These are phyloP conservation scores for Naegleria lovaniensis DNA, from an alignment of 208 protist genomes.

Conservation along the genomic window DNA sequence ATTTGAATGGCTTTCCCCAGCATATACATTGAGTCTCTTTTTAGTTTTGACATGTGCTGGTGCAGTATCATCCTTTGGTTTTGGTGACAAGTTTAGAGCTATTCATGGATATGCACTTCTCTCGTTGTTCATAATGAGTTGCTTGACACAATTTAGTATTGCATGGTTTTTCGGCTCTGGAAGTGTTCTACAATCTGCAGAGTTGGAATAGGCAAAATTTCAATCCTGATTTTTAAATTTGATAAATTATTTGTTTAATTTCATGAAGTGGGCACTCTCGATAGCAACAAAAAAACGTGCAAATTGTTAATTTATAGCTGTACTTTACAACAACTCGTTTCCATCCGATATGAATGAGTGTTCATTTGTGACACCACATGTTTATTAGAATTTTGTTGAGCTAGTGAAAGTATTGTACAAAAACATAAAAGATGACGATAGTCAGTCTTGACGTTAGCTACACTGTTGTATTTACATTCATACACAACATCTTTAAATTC, in stretches of 20 bases:
- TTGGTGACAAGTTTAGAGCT: not conserved
- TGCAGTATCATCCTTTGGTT: slow-evolving; percentile 37
- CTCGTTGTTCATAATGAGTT: not conserved
- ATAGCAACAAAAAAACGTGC: too few species aligned
- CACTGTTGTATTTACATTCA: not conserved
- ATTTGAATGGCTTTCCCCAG: slow-evolving; percentile 46
- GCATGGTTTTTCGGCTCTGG: not conserved
- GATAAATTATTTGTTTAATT: too few species aligned
- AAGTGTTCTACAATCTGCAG: not conserved
- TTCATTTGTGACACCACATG: too few species aligned
- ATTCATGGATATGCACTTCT: not conserved
- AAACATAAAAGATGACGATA: too few species aligned
- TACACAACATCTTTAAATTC: not conserved
- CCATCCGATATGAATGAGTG: too few species aligned
- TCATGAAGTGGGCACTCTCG: too few species aligned
- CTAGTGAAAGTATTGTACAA: too few species aligned
- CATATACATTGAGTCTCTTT: slow-evolving; percentile 42
- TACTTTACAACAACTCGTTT: too few species aligned
- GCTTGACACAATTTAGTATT: not conserved
- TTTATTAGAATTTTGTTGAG: too few species aligned
- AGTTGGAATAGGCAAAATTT: not conserved
- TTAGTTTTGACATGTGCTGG: slow-evolving; percentile 40
- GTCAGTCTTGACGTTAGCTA: not conserved
- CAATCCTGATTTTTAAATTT: too few species aligned
- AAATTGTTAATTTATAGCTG: too few species aligned